Conservation (phyloP, 2,329 filamentous ascomycete species). For the Diaporthe eres region DNA sequence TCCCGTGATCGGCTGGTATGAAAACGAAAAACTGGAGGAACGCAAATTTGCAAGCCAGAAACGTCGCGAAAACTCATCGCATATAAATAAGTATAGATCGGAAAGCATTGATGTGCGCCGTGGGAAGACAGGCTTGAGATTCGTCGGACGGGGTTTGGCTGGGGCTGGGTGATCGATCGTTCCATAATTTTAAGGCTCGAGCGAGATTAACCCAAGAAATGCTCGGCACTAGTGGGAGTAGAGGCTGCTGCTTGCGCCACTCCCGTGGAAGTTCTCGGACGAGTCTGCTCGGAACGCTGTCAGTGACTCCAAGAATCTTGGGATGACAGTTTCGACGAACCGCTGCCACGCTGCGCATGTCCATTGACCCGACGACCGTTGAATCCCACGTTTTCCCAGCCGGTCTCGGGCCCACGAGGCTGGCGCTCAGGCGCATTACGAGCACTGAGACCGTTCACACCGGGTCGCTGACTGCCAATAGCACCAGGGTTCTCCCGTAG, state of each 20-base stretch:
- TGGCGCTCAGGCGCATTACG: slow-evolving; percentile 71
- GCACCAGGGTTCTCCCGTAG: slow-evolving; percentile 69
- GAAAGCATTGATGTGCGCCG: slow-evolving; percentile 37
- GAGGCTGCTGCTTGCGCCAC: slow-evolving; percentile 39
- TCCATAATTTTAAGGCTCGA: slow-evolving; percentile 28
- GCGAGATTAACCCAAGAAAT: slow-evolving; percentile 10
- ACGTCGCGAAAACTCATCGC: slow-evolving; percentile 27
- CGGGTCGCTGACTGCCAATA: slow-evolving; percentile 75
- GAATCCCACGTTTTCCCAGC: slow-evolving; percentile 72
- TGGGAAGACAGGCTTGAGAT: slow-evolving; percentile 31
- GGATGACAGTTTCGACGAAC: slow-evolving; percentile 51
- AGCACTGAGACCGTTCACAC: slow-evolving; percentile 59
- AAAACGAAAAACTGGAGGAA: slow-evolving; percentile 30
- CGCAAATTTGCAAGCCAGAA: slow-evolving; percentile 25
- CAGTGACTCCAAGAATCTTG: slow-evolving; percentile 42
- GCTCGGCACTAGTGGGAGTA: slow-evolving; percentile 40
- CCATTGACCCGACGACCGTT: slow-evolving; percentile 69
- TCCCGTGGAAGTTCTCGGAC: slow-evolving; percentile 42
- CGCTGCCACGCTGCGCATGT: slow-evolving; percentile 73
- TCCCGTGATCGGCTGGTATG: slow-evolving; percentile 16
- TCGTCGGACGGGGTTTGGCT: slow-evolving; percentile 30
- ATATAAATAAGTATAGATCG: slow-evolving; percentile 28
- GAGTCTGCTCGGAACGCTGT: slow-evolving; percentile 42
- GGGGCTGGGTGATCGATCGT: slow-evolving; percentile 23
- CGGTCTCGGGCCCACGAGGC: slow-evolving; percentile 70